Evolutionary conservation across 202 grass and related monocot genomes (phyloP).

Genomic region (Elaeis oleifera): DNA sequence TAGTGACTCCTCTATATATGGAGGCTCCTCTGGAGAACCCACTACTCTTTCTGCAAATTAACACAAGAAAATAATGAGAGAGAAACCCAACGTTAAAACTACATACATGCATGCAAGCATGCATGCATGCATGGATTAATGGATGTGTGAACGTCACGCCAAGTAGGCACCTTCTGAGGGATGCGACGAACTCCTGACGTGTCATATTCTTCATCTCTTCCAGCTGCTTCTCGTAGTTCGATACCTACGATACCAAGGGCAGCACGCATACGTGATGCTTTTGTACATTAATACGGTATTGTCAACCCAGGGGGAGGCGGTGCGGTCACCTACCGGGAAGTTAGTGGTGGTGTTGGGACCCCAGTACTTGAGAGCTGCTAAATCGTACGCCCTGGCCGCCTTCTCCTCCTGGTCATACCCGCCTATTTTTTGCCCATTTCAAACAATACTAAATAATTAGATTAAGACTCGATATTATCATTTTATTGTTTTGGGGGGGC

Average conservation of each 20-base stretch:
- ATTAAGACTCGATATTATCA: too few relatives aligned
- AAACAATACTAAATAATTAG: too few relatives aligned
- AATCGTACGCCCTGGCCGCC: slow-evolving; percentile 72
- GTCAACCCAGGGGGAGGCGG: too few relatives aligned
- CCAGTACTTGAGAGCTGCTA: slow-evolving; percentile 74
- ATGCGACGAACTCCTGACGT: slow-evolving; percentile 90
- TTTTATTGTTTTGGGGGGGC: too few relatives aligned
- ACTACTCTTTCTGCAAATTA: slow-evolving; percentile 68
- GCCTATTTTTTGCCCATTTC: slow-evolving; percentile 20
- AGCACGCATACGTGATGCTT: too few relatives aligned
- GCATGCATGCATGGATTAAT: too few relatives aligned
- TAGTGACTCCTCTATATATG: slow-evolving; percentile 92
- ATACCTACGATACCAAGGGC: slow-evolving; percentile 26
- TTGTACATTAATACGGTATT: too few relatives aligned
- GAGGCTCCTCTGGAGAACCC: slow-evolving; percentile 95
- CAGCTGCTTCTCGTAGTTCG: slow-evolving; percentile 67
- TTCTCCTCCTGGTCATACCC: slow-evolving; percentile 91
- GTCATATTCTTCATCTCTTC: slow-evolving; percentile 97
- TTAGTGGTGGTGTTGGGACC: slow-evolving; percentile 69
- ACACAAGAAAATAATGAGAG: slow-evolving; percentile 14
- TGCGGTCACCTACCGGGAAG: slow-evolving; percentile 47
- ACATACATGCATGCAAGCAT: not conserved
- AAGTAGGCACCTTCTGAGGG: slow-evolving; percentile 54
- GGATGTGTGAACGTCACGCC: too few relatives aligned
- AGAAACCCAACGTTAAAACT: not conserved